Percentiles rank a stretch among this genome's conserved stretches.
These are phyloP conservation scores for Pyracantha coccinea DNA, from an alignment of 331 rosid species.

Conservation along the genomic window DNA sequence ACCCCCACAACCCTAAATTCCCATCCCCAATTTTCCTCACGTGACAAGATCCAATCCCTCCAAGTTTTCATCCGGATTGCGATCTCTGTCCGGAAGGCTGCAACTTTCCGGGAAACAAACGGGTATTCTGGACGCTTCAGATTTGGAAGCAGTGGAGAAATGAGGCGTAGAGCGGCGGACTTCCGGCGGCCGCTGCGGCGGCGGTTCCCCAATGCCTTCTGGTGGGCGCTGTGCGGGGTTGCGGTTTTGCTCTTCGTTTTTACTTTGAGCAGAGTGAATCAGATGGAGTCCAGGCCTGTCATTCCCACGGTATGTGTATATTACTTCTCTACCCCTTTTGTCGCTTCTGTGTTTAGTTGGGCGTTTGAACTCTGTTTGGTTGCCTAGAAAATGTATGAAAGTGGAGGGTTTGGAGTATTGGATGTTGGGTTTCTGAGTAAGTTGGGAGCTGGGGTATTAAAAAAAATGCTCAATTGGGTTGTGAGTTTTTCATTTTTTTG, in stretches of 20 bases:
- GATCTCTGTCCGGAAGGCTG: neutral
- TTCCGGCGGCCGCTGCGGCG: constrained; percentile 69
- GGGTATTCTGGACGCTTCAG: neutral
- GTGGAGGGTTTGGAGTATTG: neutral
- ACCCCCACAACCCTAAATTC: neutral
- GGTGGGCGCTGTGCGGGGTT: constrained; percentile 60
- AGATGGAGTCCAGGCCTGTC: constrained; percentile 61
- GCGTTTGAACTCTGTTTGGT: neutral
- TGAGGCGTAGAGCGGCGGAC: constrained; percentile 75
- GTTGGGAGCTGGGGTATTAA: neutral
- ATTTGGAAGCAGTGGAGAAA: constrained; percentile 14
- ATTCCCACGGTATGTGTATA: constrained; percentile 40
- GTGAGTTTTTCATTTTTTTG: neutral
- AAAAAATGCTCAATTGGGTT: neutral
- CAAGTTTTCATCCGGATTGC: neutral
- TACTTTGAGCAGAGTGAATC: constrained; percentile 56
- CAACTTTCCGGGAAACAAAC: neutral
- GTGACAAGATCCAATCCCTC: neutral
- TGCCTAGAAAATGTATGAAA: constrained; percentile 2
- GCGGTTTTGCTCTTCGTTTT: constrained; percentile 60
- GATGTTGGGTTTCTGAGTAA: neutral
- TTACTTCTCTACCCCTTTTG: neutral
- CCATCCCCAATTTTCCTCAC: neutral
- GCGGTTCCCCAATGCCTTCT: constrained; percentile 56
- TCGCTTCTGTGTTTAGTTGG: neutral